Percentiles rank a stretch among this genome's conserved stretches.
Evolutionary conservation across 768 basidiomycete species (phyloP).

Genomic region (Tulasnella sp.): DNA sequence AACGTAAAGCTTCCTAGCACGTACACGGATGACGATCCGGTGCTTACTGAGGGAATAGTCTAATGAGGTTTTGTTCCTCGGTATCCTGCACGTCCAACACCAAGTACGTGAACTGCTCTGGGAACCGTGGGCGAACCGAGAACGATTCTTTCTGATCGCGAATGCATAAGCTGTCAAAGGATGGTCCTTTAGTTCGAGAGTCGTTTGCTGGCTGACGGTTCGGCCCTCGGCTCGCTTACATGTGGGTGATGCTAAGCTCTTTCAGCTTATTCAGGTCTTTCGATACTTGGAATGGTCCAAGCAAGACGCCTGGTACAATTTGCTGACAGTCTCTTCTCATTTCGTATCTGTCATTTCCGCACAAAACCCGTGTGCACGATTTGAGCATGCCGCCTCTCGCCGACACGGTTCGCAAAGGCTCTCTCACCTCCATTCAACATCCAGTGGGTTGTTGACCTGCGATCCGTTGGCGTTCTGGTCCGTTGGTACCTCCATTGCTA

Average conservation of each 20-base stretch:
- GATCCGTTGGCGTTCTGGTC: neutral
- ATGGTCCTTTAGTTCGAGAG: neutral
- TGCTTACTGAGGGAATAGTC: conserved; percentile 74
- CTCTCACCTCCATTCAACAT: conserved; percentile 74
- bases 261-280: conserved; percentile 67
- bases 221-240: conserved; percentile 39
- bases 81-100: conserved; percentile 83
- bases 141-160: conserved; percentile 85
- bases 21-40: neutral
- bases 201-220: neutral
- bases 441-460: conserved; percentile 36
- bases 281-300: conserved; percentile 84
- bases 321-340: conserved; percentile 95
- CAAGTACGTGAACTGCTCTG: conserved; percentile 67
- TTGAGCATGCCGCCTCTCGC: neutral
- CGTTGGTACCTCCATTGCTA: neutral
- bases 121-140: conserved; percentile 79
- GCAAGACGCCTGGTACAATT: conserved; percentile 69
- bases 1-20: neutral
- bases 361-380: neutral
- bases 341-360: conserved; percentile 59
- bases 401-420: neutral
- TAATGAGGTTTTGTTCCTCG: conserved; percentile 91
- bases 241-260: conserved; percentile 67
- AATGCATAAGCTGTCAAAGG: conserved; percentile 62